A percentile compares a stretch with the other conserved stretches of the same genome.
Evolutionary conservation across 2,329 filamentous ascomycete genomes (phyloP).

Genomic region (Intubia oerlemansii): DNA sequence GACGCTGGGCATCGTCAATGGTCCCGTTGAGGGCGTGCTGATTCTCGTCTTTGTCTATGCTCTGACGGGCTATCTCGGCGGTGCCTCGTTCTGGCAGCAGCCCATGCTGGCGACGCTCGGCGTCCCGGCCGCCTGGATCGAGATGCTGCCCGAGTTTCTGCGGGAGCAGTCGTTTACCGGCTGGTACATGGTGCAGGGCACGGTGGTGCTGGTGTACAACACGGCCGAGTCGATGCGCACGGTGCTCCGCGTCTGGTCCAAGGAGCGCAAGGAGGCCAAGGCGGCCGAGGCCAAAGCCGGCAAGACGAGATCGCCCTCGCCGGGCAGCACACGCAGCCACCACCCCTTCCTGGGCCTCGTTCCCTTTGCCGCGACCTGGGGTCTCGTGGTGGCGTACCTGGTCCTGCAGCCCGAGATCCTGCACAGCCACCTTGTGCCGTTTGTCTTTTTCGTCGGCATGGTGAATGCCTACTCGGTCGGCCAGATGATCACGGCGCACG

Average conservation of each 20-base stretch:
- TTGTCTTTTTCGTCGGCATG: slow-evolving; percentile 70
- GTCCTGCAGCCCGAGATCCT: slow-evolving; percentile 71
- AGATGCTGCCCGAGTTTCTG: slow-evolving; percentile 39
- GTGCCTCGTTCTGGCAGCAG: slow-evolving; percentile 83
- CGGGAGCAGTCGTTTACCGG: slow-evolving; percentile 75
- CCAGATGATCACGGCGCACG: slow-evolving; percentile 85
- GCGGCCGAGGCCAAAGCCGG: slow-evolving; percentile 1
- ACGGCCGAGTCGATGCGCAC: slow-evolving; percentile 61
- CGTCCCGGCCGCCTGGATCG: slow-evolving; percentile 46
- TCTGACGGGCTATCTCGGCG: slow-evolving; percentile 66
- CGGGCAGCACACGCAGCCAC: slow-evolving; percentile 33
- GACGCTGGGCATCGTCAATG: slow-evolving; percentile 77
- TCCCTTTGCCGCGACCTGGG: slow-evolving; percentile 65
- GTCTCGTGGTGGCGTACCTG: slow-evolving; percentile 56
- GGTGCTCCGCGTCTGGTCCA: slow-evolving; percentile 59
- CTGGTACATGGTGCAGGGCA: slow-evolving; percentile 81
- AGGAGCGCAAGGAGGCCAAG: slow-evolving; percentile 13
- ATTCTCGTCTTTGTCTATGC: slow-evolving; percentile 66
- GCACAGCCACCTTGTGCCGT: slow-evolving; percentile 66
- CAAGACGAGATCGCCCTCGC: background rate
- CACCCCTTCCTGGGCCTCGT: slow-evolving; percentile 63
- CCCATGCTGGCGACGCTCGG: slow-evolving; percentile 54
- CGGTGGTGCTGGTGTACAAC: slow-evolving; percentile 64
- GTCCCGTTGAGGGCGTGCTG: slow-evolving; percentile 84
- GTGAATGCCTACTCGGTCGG: slow-evolving; percentile 91